Base-by-base conservation (phyloP, 2,329 filamentous ascomycete species). In the Tolypocladium ophioglossoides region DNA sequence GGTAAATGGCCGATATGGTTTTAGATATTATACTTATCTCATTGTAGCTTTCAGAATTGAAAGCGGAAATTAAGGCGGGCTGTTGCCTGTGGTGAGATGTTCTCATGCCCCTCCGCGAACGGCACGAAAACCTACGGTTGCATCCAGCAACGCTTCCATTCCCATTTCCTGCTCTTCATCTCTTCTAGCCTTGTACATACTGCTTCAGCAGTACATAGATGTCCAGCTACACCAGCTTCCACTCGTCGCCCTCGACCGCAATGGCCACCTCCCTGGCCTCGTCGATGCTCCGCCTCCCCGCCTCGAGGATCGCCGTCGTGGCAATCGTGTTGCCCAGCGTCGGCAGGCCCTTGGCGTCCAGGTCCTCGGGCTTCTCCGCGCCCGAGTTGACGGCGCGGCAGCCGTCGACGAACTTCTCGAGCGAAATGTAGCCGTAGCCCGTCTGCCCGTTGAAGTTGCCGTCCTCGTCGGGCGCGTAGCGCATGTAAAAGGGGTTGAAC, bases 401-500 rank as follows among this genome's bases (percentile, higher is more conserved):
- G 14, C 86, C 91, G 68, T 96, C 90, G 51, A 96, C 85, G 70
- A 96, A 96, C 73, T 96, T 96, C 75, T 96, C 91, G 65, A 96
- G 91, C 22, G 87, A 94, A 55, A 96, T 82, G 72, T 96, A 96
- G 37, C 91, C 91, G 68, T 96, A 96, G 27, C 91, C 91, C 8
- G 84, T 86, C 74, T 96, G 91, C 38, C 91, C 91, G 53, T 83
- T 85, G 70, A 96, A 96, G 73, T 96, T 95, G 53, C 91, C 92
- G 70, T 95, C 89, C 74, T 96, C 91, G 65, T 96, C 91, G 22
- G 91, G 91, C 14, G 91, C 89, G 65, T 96, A 96, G 64, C 87
- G 86, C 90, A 95, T 95, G 73, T 95, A 95, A 72, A 95, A 95
- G 68, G 91, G 91, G 70, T 96, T 96, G 70, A 89, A 87, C 89